Conservation (phyloP, 2,329 filamentous ascomycete genomes). For the Fusarium acutatum region DNA sequence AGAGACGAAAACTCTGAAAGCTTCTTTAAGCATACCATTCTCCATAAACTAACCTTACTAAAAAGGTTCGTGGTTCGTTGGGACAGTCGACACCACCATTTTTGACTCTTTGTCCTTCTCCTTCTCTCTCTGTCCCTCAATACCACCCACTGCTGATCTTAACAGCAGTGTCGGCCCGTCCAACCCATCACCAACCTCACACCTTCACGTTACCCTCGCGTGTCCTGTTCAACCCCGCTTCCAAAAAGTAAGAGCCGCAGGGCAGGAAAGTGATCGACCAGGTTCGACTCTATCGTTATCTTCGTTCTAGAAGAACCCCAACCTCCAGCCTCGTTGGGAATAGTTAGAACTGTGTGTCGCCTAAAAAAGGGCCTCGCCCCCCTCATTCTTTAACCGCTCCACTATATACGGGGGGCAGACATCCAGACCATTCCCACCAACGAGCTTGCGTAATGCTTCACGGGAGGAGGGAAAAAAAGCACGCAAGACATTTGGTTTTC, state of each 20-base stretch:
- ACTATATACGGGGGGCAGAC: conserved; percentile 22
- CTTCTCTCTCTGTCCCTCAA: neutral
- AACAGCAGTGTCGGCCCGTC: conserved; percentile 25
- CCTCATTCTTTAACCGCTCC: conserved; percentile 6
- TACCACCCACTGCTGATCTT: conserved; percentile 17
- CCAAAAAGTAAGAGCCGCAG: conserved; percentile 26
- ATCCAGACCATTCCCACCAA: conserved; percentile 36
- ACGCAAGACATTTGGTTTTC: neutral
- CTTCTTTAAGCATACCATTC: conserved; percentile 30
- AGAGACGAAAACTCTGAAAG: conserved; percentile 15
- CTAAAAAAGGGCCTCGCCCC: conserved; percentile 26
- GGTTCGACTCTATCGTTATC: conserved; percentile 1
- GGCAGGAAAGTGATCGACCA: conserved; percentile 20
- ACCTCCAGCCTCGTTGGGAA: conserved; percentile 34
- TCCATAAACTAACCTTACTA: conserved; percentile 29
- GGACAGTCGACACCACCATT: conserved; percentile 22
- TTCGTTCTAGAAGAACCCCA: conserved; percentile 28
- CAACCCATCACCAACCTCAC: conserved; percentile 28
- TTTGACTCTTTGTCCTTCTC: neutral
- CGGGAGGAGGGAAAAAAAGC: conserved; percentile 2
- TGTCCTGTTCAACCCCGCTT: conserved; percentile 7
- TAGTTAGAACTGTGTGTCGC: conserved; percentile 17
- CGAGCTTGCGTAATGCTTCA: conserved; percentile 38
- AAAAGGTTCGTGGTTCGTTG: conserved; percentile 17
- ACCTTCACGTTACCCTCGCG: neutral